Evolutionary conservation across 371 early-diverging fungal species (phyloP), one percentile per base, ranked within the genome.

Genomic region (Mortierella sp.): DNA sequence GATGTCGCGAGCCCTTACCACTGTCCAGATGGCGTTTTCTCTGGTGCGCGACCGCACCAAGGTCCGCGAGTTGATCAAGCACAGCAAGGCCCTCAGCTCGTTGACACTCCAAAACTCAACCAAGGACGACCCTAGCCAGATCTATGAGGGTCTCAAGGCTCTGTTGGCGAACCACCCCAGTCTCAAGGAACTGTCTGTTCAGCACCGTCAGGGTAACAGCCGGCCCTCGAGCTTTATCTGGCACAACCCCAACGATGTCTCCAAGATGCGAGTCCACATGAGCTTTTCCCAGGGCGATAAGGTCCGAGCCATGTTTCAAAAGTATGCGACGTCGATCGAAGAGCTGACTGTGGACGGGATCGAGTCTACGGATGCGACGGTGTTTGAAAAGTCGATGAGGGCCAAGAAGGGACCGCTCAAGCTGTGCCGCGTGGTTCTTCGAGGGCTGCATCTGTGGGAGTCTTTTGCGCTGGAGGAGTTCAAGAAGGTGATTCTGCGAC

Each of bases 371-470:
- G 81, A 84, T 34, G 77, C 84, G 5, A 61, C 81, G 1, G 54
- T 84, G 0, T 44, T 84, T 46, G 84, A 84, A 37, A 80, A 75
- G 67, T 51, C 57, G 21, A 72, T 80, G 24, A 74, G 81, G 34
- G 75, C 75, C 53, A 80, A 78, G 73, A 84, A 78, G 48, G 84
- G 84, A 16, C 84, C 80, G 16, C 72, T 84, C 73, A 84, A 80
- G 69, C 71, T 84, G 21, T 11, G 46, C 34, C 43, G 51, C 8
- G 21, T 84, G 14, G 21, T 44, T 21, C 44, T 84, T 24, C 34
- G 64, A 31, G 81, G 75, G 16, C 34, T 44, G 8, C 77, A 75
- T 43, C 44, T 72, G 37, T n/a, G 74, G 43, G 80, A 83, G n/a
- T 57, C 53, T 1, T 37, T 46, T 14, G 75, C 83, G 11, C n/a